Percentiles rank a stretch among this genome's conserved stretches.
phyloP scores from a whole-genome alignment of 345 rosid genomes.

The Litchi chinensis region DNA sequence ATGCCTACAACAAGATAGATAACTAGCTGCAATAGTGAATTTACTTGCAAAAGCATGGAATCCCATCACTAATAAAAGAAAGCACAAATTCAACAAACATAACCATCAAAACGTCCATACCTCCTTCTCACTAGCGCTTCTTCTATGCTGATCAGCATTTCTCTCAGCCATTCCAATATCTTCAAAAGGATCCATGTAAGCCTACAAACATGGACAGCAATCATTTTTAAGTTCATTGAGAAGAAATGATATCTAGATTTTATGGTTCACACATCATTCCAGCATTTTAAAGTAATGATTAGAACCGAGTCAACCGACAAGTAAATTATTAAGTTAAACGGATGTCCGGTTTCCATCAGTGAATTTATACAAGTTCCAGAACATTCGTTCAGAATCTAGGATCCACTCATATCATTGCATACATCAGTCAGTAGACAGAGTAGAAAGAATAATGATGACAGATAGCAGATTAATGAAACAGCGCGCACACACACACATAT shows the following conservation, averaged over 20 bases:
- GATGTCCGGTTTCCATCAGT: background rate
- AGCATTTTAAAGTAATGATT: background rate
- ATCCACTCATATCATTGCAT: background rate
- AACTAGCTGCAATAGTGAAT: background rate
- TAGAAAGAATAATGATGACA: background rate
- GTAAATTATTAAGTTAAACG: background rate
- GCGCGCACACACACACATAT: too few relatives aligned
- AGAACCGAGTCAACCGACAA: background rate
- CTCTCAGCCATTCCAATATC: conserved; percentile 70
- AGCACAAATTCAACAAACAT: conserved; percentile 7
- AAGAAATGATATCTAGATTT: background rate
- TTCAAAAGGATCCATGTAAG: conserved; percentile 86
- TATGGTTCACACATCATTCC: conserved; percentile 9
- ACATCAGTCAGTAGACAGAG: background rate
- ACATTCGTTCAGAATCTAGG: conserved; percentile 8
- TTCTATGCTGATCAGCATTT: conserved; percentile 81
- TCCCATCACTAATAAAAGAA: background rate
- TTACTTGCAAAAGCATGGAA: background rate
- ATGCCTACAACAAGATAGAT: background rate
- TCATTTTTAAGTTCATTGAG: conserved; percentile 15
- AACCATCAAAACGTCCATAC: conserved; percentile 33
- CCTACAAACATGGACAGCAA: conserved; percentile 35
- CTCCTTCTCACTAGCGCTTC: conserved; percentile 91
- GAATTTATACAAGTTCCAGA: background rate
- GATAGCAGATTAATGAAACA: background rate